Evolutionary conservation across 352 stramenopile genomes (phyloP).

Genomic region (Pythium rishiriense): DNA sequence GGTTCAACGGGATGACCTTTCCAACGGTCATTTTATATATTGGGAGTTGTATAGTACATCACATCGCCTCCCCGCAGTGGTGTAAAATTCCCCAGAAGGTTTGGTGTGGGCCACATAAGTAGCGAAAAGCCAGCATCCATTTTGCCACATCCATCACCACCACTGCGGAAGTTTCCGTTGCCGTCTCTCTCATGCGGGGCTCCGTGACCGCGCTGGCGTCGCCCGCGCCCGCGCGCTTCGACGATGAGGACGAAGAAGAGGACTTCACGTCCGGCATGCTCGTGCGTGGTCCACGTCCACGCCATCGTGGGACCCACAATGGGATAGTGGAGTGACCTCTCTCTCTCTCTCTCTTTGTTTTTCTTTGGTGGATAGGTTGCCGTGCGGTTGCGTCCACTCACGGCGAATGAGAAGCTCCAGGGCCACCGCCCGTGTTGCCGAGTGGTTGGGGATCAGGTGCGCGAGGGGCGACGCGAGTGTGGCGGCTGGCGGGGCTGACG

Average conservation of each 20-base stretch:
- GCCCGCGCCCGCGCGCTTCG: constrained; percentile 22
- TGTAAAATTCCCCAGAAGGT: constrained; percentile 6
- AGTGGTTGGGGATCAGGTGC: constrained; percentile 56
- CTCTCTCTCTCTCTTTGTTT: background rate
- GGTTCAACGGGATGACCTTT: constrained; percentile 15
- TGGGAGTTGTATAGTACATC: background rate
- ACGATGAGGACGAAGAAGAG: constrained; percentile 32
- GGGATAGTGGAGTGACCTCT: background rate
- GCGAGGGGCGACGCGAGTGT: background rate
- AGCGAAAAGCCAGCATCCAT: constrained; percentile 24
- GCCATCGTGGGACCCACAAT: background rate
- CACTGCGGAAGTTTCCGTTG: constrained; percentile 3
- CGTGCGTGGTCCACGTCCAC: constrained; percentile 19
- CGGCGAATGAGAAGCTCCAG: constrained; percentile 38
- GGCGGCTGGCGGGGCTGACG: background rate
- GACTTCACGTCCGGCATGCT: constrained; percentile 48
- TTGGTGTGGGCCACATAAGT: constrained; percentile 24
- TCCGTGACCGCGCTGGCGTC: constrained; percentile 7
- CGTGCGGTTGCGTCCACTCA: constrained; percentile 51
- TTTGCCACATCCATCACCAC: background rate
- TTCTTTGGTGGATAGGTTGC: constrained; percentile 35
- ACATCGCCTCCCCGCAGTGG: constrained; percentile 13
- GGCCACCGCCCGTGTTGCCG: constrained; percentile 56
- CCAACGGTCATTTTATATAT: constrained; percentile 1
- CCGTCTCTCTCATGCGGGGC: constrained; percentile 2